Base-by-base conservation (phyloP, 2,329 filamentous ascomycete species). In the Clathrospora elynae region DNA sequence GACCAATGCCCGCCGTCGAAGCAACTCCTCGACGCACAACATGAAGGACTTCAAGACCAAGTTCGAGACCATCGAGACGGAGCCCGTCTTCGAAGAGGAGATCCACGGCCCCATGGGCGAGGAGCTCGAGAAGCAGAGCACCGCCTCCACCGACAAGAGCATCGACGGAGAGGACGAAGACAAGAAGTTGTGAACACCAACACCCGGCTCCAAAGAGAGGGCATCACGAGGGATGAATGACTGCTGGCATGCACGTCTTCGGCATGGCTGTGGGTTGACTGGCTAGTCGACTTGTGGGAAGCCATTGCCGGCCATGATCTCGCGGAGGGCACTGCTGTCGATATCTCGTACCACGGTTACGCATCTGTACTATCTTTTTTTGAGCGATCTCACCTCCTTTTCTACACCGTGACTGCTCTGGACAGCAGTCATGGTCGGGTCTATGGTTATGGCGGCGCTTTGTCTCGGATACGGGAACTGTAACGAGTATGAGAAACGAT, bases 41-140 rank as follows among this genome's bases (percentile, higher is more conserved):
- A 76, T 89, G 59, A 80, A 82, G 48, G 83, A 91, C 69, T 89
- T 96, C 77, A 95, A 93, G 81, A 95, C 91, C 73, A 99, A 99
- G 77, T 97, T 96, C 70, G 93, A 99, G 73, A 78, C 88, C 59
- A 80, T 90, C 68, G 93, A 97, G 61, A 79, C 83, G 12, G 92
- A 97, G 64, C 91, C 90, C 26, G 88, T 95, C 64, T 96, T 96
- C 58, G 90, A 97, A 71, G 91, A 96, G 73, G 81, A 82, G 40
- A 51, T 93, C 46, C 89, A 95, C 64, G 90, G 88, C 19, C 79
- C 85, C 12, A 62, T 73, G 36, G 74, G 75, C 18, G 81, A 82
- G 36, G 76, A 82, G 35, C 64, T 73, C 41, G 79, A 85, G 49
- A 78, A 80, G 71, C 72, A 76, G 65, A 77, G 75, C 61, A 77